Evolutionary conservation across 2,329 filamentous ascomycete species (phyloP), one percentile per base, ranked within the genome.

Genomic region (Macrophomina pseudophaseolina): DNA sequence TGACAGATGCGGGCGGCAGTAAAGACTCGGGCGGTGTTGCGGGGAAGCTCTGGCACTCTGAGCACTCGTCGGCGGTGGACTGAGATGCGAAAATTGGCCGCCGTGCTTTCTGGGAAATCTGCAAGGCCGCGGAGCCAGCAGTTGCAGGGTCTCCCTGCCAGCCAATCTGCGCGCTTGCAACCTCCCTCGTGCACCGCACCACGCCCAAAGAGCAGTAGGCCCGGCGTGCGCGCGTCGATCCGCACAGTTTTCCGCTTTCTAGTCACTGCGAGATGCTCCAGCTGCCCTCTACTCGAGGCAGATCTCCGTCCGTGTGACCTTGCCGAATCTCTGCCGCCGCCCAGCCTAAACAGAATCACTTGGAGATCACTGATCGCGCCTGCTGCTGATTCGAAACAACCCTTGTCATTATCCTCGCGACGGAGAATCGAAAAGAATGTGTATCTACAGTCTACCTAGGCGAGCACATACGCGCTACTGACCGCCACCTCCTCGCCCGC

Each of bases 1-100:
- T 16, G 14, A 33, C 42, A 48, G 51, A n/a, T 49, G 33, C 16
- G 12, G 60, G 42, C 30, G 32, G 30, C 33, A 30, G n/a, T 64
- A 48, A 48, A 30, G 62, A 53, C 40, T 51, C 30, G 42, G 63
- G 49, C 52, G 62, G 51, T 46, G 63, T 65, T 66, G 64, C 64
- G 64, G 64, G 64, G 64, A 66, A 66, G 64, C 64, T 65, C 18
- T 65, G 63, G 49, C 51, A 56, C 38, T 46, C 40, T 23, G 38
- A 32, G 62, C 62, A 38, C 62, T 54, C 38, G 60, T 54, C 49
- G 62, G 52, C 64, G 49, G 64, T 52, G 64, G 64, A 66, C 52
- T 56, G 64, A 66, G 64, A 65, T 56, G 52, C 51, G 63, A 62
- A 62, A 62, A 62, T 62, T 62, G 58, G 58, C 44, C 32, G 58